Evolutionary conservation across 345 rosid species (phyloP), one percentile per base, ranked within the genome.

Genomic region (Aurinia saxatilis): DNA sequence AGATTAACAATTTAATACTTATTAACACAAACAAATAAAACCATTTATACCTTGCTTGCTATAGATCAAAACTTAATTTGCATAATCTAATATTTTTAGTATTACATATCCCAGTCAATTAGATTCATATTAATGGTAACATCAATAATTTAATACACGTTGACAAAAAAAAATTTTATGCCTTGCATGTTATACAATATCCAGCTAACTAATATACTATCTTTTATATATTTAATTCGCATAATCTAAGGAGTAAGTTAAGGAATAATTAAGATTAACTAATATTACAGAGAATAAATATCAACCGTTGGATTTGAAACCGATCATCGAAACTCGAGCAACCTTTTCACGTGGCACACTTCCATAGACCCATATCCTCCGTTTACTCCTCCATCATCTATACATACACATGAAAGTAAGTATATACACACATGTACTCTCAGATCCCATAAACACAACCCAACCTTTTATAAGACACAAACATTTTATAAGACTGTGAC

Each of bases 281-380:
- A 9, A n/a, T n/a, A n/a, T n/a, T n/a, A n/a, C n/a, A n/a, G n/a
- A 42, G 25, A 11, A 35, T 7, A 37, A 37, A 33, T 56, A 63
- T 9, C 25, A 35, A 49, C 70, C 70, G 75, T 63, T 63, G 30
- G 60, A 63, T 63, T 3, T 4, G 34, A 56, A 63, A 39, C 12
- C 57, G 42, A 5, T 49, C 65, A 71, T 57, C 5, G 70, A 47
- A 23, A 70, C 1, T 48, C 57, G 69, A 55, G 69, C 52, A 45
- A 55, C 31, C 10, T 21, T 65, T 21, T 56, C 74, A 70, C 74
- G 74, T 70, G 68, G 57, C 56, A 16, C 55, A 60, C 40, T 52
- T 23, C 34, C 55, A 68, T 45, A 27, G 31, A 13, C 73, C 74
- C 69, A 70, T 70, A 44, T 63, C 64, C 74, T 55, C 57, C 58